A percentile compares a stretch with the other conserved stretches of the same genome.
Evolutionary conservation across 2,329 filamentous ascomycete species (phyloP).

Genomic region (Paracorniculantispora psalliotae): DNA sequence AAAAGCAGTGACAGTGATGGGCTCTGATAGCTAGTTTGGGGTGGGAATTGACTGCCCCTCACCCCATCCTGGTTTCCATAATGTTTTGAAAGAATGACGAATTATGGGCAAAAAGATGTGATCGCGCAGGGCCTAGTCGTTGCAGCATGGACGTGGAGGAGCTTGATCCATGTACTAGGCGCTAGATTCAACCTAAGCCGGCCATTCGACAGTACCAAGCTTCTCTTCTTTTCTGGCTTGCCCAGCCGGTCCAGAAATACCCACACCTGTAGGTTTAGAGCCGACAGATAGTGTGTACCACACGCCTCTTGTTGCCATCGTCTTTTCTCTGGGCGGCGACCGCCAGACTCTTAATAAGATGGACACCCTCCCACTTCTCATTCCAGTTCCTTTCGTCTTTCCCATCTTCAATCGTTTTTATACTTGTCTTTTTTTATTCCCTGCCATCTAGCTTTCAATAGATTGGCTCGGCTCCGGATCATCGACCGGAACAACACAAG

Average conservation of each 20-base stretch:
- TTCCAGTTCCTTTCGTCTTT: background rate
- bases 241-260: constrained; percentile 1
- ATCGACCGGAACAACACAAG: background rate
- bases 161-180: background rate
- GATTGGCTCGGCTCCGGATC: background rate
- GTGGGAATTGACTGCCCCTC: no score
- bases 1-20: background rate
- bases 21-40: no score
- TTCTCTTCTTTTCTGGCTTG: background rate
- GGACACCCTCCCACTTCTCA: background rate
- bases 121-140: background rate
- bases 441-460: background rate
- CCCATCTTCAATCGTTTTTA: background rate
- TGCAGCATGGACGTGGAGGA: background rate
- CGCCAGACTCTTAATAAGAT: background rate
- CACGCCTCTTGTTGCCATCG: background rate
- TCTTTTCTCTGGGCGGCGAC: background rate
- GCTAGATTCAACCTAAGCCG: background rate
- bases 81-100: background rate
- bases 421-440: background rate
- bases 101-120: background rate
- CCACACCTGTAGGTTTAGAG: constrained; percentile 3
- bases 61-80: background rate
- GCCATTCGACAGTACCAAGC: background rate
- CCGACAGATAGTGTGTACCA: background rate